Base-by-base conservation (phyloP, 257 asterid species). In the Scutellaria minor region DNA sequence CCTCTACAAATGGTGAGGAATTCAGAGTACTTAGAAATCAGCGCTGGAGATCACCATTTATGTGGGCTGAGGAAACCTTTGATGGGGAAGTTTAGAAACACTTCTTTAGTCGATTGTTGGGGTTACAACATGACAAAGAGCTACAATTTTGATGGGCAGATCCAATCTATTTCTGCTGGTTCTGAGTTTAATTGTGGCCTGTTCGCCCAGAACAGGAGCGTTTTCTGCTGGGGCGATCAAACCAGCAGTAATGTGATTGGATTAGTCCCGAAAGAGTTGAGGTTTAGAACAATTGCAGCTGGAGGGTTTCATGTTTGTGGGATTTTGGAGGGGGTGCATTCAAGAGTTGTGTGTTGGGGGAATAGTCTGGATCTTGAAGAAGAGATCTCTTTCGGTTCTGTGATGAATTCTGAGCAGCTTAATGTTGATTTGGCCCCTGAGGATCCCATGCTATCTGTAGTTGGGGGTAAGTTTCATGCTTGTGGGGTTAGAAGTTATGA, bases 231-330 rank as follows among this genome's bases (percentile, higher is more conserved):
- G 98, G 98, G 98, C 3, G 98, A 93, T 59, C 88, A 89, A 66
- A 85, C 79, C 8, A 86, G 92, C 15, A 87, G 90, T 60, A 82
- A 83, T 55, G 91, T 90, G 35, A 84, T 85, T 48, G 86, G 79
- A 5, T 55, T 82, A 51, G 81, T 85, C 6, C 98, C 98, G 0
- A 82, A 63, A n/a, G 83, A 68, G 47, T 35, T 72, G 73, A 85
- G 72, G 78, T 93, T 93, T 64, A 63, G 72, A 68, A 89, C 81
- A 75, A 89, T 93, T 63, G 90, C 93, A 15, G 95, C 98, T 0
- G 98, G 98, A n/a, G 98, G 97, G 5, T 87, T 76, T 81, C 98
- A 93, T 75, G 93, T 93, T 22, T 93, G 98, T 78, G 98, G 98
- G 78, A 90, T 90, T 73, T 41, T 86, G 44, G 95, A 87, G 62